Conservation (phyloP, 2,329 filamentous ascomycete species). For the Sclerotiophoma versabilis region DNA sequence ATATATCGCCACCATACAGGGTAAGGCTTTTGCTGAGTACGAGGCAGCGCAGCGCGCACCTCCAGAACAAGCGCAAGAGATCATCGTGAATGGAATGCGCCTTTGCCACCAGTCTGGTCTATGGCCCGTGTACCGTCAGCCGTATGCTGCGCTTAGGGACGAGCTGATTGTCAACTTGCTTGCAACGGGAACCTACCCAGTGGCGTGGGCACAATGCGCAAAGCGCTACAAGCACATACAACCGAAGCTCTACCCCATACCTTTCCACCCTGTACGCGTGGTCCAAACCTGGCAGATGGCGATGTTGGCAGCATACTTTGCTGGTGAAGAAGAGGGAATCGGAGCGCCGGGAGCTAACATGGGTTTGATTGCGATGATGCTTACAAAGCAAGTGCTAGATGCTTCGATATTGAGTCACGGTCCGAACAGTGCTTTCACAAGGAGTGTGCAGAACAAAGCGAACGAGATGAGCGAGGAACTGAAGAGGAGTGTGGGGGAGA, state of each 20-base stretch:
- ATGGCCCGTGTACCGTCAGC: constrained; percentile 62
- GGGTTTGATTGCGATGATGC: constrained; percentile 51
- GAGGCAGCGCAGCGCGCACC: constrained; percentile 30
- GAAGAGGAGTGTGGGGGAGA: constrained; percentile 27
- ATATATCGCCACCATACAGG: constrained; percentile 38
- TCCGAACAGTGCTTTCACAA: constrained; percentile 49
- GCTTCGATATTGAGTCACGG: constrained; percentile 55
- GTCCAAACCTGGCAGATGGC: constrained; percentile 55
- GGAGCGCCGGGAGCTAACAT: constrained; percentile 49
- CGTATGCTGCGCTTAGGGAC: constrained; percentile 61
- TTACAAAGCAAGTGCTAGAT: constrained; percentile 52
- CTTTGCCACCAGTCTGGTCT: constrained; percentile 49
- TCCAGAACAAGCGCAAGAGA: constrained; percentile 41
- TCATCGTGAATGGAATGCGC: constrained; percentile 51
- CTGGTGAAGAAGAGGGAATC: constrained; percentile 31
- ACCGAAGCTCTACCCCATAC: constrained; percentile 58
- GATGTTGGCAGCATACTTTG: constrained; percentile 46
- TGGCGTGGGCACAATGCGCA: constrained; percentile 60
- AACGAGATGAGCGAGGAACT: constrained; percentile 42
- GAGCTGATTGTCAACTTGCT: constrained; percentile 61
- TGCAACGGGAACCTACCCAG: constrained; percentile 50
- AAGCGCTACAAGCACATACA: constrained; percentile 61
- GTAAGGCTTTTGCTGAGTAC: constrained; percentile 34
- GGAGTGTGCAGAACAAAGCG: constrained; percentile 48
- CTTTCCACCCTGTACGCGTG: constrained; percentile 62